Evolutionary conservation across 2,329 filamentous ascomycete species (phyloP).

Genomic region (Meredithiella fracta): DNA sequence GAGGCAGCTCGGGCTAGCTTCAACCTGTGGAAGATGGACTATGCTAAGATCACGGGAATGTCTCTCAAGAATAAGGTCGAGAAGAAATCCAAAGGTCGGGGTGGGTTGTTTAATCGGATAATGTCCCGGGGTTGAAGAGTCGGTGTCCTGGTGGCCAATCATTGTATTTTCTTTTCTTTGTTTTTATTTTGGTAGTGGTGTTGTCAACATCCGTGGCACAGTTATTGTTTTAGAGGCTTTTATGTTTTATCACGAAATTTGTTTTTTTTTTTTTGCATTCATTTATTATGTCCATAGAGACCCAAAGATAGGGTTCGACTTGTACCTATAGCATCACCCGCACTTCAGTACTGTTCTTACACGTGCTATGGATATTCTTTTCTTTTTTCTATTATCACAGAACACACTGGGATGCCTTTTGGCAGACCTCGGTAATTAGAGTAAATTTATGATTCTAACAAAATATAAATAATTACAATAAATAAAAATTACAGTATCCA

Average conservation of each 20-base stretch:
- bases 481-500: no score
- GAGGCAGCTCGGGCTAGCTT: conserved; percentile 12
- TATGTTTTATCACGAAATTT: neutral
- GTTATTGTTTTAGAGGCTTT: neutral
- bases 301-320: neutral
- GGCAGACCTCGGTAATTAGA: no score
- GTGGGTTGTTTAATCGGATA: conserved; percentile 10
- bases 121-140: conserved; percentile 5
- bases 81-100: conserved; percentile 2
- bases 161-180: conserved; percentile 29
- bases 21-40: conserved; percentile 7
- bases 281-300: neutral
- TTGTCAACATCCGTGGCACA: neutral
- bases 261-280: neutral
- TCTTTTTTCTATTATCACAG: neutral
- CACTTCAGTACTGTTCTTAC: no score
- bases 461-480: no score
- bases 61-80: conserved; percentile 10
- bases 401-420: no score
- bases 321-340: neutral
- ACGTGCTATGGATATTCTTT: neutral
- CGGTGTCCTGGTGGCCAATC: neutral
- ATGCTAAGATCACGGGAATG: conserved; percentile 8
- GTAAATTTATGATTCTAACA: no score
- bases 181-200: neutral